phyloP scores from a whole-genome alignment of 2,329 filamentous ascomycete species.

The Colletotrichum echinochloae region DNA sequence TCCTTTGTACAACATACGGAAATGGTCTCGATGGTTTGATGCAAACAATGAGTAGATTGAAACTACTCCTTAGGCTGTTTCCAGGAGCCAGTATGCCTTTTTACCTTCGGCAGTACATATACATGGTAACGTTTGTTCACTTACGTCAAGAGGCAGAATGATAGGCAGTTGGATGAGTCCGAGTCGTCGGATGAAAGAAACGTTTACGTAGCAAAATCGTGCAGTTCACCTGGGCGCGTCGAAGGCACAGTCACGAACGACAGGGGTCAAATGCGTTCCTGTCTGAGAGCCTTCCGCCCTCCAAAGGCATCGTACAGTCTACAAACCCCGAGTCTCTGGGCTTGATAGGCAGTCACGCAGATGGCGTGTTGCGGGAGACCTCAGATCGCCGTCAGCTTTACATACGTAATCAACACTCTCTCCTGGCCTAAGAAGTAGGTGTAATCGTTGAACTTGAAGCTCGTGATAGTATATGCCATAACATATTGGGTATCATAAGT shows the following conservation, averaged over 20 bases:
- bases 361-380: too few species aligned
- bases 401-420: too few species aligned
- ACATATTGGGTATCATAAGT: too few species aligned
- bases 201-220: neutral
- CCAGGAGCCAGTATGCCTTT: neutral
- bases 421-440: neutral
- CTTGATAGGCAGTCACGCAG: neutral
- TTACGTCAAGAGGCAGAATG: neutral
- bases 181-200: neutral
- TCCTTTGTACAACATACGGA: neutral
- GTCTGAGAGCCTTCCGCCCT: neutral
- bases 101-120: neutral
- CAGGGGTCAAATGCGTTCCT: neutral
- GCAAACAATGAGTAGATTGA: neutral
- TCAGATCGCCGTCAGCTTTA: neutral
- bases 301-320: neutral
- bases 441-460: neutral
- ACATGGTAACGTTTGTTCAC: neutral
- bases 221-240: neutral
- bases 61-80: neutral
- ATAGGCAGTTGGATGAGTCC: neutral
- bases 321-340: too few species aligned
- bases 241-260: neutral
- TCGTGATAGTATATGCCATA: too few species aligned
- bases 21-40: neutral